Evolutionary conservation across 768 basidiomycete species (phyloP).

Genomic region (Kondoa subrosea): DNA sequence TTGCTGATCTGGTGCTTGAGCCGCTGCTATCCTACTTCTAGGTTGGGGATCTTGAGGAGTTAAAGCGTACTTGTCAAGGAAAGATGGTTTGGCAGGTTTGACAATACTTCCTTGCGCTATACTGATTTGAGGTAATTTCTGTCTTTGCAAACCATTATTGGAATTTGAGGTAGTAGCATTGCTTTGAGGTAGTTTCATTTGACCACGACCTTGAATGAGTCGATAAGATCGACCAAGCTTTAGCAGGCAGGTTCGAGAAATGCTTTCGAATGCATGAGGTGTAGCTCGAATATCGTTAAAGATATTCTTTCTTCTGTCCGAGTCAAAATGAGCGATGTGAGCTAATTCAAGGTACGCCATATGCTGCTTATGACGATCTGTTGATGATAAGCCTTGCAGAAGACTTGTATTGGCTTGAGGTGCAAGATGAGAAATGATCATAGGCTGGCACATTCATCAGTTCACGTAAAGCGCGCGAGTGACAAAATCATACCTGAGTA

Average conservation of each 20-base stretch:
- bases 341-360: constrained; percentile 24
- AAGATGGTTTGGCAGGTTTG: constrained; percentile 8
- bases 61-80: constrained; percentile 21
- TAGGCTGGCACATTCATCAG: constrained; percentile 7
- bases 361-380: constrained; percentile 8
- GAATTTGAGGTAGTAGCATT: neutral
- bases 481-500: neutral
- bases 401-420: constrained; percentile 19
- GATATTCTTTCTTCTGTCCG: constrained; percentile 18
- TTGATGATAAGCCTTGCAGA: constrained; percentile 17
- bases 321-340: constrained; percentile 12
- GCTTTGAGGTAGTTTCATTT: neutral
- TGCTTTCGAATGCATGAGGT: constrained; percentile 1
- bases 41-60: constrained; percentile 10
- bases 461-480: neutral
- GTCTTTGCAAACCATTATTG: neutral
- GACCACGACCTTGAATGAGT: constrained; percentile 15
- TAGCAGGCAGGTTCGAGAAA: constrained; percentile 20
- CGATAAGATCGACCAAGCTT: constrained; percentile 22
- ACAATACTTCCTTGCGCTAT: constrained; percentile 17
- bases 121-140: neutral
- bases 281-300: constrained; percentile 21
- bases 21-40: neutral
- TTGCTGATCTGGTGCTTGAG: neutral
- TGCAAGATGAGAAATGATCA: constrained; percentile 19